Percentiles rank a stretch among this genome's conserved stretches.
phyloP scores from a whole-genome alignment of 805 yeast species.

The Monosporozyma aquatica region DNA sequence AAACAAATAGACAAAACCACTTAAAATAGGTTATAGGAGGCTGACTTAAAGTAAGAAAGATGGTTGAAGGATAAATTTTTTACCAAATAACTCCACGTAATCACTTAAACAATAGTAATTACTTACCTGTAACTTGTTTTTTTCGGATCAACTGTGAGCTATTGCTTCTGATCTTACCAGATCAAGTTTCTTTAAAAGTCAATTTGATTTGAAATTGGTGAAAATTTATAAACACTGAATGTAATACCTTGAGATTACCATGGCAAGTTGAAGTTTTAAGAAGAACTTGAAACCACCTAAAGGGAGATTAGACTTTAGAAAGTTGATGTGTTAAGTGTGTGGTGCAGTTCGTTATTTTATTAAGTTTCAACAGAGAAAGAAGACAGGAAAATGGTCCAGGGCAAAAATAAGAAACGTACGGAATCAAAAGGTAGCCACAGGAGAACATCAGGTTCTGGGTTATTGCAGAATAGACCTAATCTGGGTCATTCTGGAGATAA shows the following conservation, averaged over 20 bases:
- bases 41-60: no score
- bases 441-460: conserved; percentile 6
- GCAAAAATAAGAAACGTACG: background rate
- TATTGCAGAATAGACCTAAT: background rate
- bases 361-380: background rate
- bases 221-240: no score
- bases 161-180: no score
- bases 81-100: no score
- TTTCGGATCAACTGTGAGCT: background rate
- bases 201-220: no score
- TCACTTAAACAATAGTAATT: no score
- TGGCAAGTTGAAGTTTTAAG: background rate
- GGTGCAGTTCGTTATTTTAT: no score
- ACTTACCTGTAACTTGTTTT: background rate
- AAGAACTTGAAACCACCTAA: background rate
- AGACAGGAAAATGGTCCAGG: background rate
- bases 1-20: background rate
- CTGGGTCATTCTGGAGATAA: background rate
- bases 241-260: no score
- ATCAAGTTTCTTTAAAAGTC: no score
- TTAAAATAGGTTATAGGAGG: no score
- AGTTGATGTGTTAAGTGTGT: no score
- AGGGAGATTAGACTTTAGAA: background rate
- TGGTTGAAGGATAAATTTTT: no score
- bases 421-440: background rate